phyloP scores from a whole-genome alignment of 179 eudicot species.

The Gypsophila paniculata region DNA sequence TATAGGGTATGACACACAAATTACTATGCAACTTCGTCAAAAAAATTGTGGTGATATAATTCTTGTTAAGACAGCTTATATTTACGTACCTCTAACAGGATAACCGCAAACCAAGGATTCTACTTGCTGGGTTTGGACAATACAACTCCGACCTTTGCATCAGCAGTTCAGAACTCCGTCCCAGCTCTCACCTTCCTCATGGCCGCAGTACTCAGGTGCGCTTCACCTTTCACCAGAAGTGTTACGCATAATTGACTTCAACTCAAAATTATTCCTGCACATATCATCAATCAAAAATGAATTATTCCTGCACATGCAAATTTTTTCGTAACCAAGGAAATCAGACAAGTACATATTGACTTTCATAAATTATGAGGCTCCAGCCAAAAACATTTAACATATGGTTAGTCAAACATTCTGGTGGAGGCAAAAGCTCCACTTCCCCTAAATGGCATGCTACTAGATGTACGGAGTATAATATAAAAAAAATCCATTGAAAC shows the following conservation, averaged over 20 bases:
- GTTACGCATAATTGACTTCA: background rate
- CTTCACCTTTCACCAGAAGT: background rate
- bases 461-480: background rate
- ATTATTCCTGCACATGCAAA: conserved; percentile 11
- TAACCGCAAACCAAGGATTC: conserved; percentile 93
- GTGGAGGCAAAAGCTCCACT: conserved; percentile 14
- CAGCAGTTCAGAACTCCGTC: conserved; percentile 90
- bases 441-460: conserved; percentile 8
- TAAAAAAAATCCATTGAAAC: background rate
- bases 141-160: conserved; percentile 90
- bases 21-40: background rate
- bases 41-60: background rate
- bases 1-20: conserved; percentile 57
- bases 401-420: conserved; percentile 13
- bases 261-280: conserved; percentile 15
- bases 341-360: background rate
- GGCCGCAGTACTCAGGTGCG: conserved; percentile 79
- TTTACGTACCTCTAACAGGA: conserved; percentile 40
- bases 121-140: conserved; percentile 86
- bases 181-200: conserved; percentile 95
- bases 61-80: background rate
- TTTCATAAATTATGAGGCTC: background rate
- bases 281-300: background rate
- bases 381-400: conserved; percentile 6
- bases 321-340: background rate